A percentile compares a stretch with the other conserved stretches of the same genome.
These are phyloP conservation scores for Sambucus nigra DNA, from an alignment of 129 eudicot genomes.

Conservation along the genomic window DNA sequence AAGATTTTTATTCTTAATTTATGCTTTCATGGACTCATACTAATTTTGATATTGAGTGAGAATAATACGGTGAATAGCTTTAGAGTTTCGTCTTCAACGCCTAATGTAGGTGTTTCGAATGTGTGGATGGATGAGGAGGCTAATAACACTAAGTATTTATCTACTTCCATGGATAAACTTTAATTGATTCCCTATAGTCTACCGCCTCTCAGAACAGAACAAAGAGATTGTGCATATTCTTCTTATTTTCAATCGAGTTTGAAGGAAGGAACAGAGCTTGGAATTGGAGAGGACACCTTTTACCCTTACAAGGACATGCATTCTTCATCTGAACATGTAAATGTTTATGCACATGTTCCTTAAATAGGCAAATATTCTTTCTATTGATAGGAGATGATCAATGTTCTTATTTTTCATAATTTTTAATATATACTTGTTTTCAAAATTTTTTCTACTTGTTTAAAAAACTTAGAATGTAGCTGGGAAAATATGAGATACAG, in stretches of 20 bases:
- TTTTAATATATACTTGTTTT: background rate
- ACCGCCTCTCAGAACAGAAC: constrained; percentile 48
- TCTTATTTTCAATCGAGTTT: no score
- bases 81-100: constrained; percentile 58
- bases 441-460: background rate
- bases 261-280: constrained; percentile 56
- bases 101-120: constrained; percentile 34
- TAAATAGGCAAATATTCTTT: background rate
- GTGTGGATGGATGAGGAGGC: constrained; percentile 42
- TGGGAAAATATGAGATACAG: background rate
- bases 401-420: background rate
- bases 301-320: constrained; percentile 31
- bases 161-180: constrained; percentile 35
- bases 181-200: constrained; percentile 36
- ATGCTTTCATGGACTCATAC: constrained; percentile 25
- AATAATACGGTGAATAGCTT: constrained; percentile 13
- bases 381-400: constrained; percentile 8
- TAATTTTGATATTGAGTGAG: constrained; percentile 1
- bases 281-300: constrained; percentile 40
- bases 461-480: background rate
- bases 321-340: constrained; percentile 40
- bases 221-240: constrained; percentile 48
- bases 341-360: background rate
- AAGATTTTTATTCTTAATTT: no score
- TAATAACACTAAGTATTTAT: background rate